Conservation (phyloP, 352 stramenopile species). For the Elongisporangium prolatum region DNA sequence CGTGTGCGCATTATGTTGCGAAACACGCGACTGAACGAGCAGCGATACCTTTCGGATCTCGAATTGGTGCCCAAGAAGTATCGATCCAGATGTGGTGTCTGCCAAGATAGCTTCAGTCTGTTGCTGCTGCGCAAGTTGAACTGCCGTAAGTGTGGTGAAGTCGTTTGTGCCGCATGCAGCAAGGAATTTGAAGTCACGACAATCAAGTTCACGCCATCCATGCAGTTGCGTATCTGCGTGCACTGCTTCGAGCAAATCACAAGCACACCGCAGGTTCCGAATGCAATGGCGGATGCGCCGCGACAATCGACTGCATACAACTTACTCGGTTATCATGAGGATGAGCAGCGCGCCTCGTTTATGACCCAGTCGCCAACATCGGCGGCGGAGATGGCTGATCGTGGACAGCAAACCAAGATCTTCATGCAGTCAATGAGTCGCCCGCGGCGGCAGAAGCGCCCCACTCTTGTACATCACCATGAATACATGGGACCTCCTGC, state of each 20-base stretch:
- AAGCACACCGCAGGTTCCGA: constrained; percentile 44
- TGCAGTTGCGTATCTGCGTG: constrained; percentile 70
- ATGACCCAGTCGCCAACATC: constrained; percentile 37
- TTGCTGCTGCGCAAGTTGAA: constrained; percentile 80
- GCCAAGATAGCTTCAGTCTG: constrained; percentile 80
- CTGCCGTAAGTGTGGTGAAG: constrained; percentile 84
- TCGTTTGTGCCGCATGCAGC: constrained; percentile 82
- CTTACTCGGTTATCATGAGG: constrained; percentile 64
- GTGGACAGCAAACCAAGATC: constrained; percentile 39
- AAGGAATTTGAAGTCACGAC: constrained; percentile 75
- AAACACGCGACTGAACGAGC: constrained; percentile 71
- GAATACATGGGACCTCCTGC: constrained; percentile 19
- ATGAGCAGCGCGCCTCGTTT: constrained; percentile 52
- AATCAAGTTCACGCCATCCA: constrained; percentile 27
- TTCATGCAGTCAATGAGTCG: constrained; percentile 69
- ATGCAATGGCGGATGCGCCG: constrained; percentile 40
- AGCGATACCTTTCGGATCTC: constrained; percentile 73
- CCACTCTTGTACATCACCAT: constrained; percentile 1
- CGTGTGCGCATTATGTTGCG: constrained; percentile 63
- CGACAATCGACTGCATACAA: constrained; percentile 54
- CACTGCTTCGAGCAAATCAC: constrained; percentile 81
- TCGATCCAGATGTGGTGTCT: constrained; percentile 64
- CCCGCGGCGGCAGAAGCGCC: constrained; percentile 10
- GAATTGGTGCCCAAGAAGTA: constrained; percentile 84
- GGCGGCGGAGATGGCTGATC: constrained; percentile 5